phyloP scores from a whole-genome alignment of 805 yeast genomes.

The Hanseniaspora hatyaiensis region DNA sequence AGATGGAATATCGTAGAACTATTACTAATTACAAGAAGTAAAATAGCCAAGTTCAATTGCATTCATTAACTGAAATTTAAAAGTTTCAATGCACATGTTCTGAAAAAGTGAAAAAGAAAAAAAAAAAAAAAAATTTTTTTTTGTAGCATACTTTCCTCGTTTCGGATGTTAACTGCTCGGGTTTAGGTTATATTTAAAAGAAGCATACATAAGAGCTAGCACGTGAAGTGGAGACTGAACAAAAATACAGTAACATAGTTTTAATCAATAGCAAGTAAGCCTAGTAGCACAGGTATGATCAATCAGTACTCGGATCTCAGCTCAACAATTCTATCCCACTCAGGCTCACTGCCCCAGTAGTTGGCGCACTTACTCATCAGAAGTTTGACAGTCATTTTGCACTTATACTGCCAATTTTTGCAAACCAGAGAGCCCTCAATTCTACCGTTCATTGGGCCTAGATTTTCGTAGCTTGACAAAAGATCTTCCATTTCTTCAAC shows the following conservation, averaged over 20 bases:
- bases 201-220: too few relatives aligned
- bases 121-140: conserved; percentile 2
- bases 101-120: not conserved
- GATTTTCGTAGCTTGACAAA: conserved; percentile 72
- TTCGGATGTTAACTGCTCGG: too few relatives aligned
- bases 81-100: not conserved
- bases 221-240: too few relatives aligned
- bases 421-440: conserved; percentile 66
- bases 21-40: too few relatives aligned
- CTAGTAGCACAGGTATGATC: not conserved
- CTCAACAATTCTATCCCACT: conserved; percentile 55
- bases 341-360: conserved; percentile 69
- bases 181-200: too few relatives aligned
- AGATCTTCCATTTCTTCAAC: conserved; percentile 69
- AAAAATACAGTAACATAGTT: too few relatives aligned
- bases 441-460: conserved; percentile 76
- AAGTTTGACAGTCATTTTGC: conserved; percentile 58
- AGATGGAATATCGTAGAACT: too few relatives aligned
- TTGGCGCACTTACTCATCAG: conserved; percentile 67
- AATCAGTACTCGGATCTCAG: conserved; percentile 21
- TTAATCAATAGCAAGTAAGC: too few relatives aligned
- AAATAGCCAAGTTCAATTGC: too few relatives aligned
- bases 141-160: too few relatives aligned
- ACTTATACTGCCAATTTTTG: conserved; percentile 82
- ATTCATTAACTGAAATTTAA: not conserved